Evolutionary conservation across 2,329 filamentous ascomycete species (phyloP).

Genomic region (Blastomyces silverae): DNA sequence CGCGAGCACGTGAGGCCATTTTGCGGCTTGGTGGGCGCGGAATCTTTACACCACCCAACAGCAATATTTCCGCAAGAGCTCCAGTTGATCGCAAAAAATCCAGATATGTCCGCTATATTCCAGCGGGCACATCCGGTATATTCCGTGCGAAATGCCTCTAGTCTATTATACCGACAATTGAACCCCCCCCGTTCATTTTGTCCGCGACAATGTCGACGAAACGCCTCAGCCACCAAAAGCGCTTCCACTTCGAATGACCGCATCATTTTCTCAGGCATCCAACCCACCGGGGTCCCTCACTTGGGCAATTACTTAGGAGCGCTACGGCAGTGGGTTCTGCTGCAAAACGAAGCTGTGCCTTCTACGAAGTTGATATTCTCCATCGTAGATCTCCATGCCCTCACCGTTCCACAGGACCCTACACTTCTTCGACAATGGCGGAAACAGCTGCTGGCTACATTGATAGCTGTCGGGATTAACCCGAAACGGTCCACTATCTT

Average conservation of each 20-base stretch:
- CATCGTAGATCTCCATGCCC: constrained; percentile 87
- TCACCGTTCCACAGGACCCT: constrained; percentile 68
- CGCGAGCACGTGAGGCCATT: not conserved
- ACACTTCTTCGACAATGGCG: constrained; percentile 56
- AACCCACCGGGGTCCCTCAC: constrained; percentile 90
- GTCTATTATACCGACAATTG: not conserved
- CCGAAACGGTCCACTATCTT: constrained; percentile 73
- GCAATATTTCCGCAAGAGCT: not conserved
- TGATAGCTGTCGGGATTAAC: constrained; percentile 78
- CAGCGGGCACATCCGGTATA: not conserved
- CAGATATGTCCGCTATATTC: constrained; percentile 3
- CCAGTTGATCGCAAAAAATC: not conserved
- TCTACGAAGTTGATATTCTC: constrained; percentile 63
- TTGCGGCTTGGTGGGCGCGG: not conserved
- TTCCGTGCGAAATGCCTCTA: not conserved
- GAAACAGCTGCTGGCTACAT: constrained; percentile 66
- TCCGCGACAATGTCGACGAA: constrained; percentile 17
- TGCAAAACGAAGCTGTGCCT: constrained; percentile 57
- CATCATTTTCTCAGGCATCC: constrained; percentile 89
- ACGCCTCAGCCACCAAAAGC: not conserved
- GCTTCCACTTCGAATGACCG: constrained; percentile 24
- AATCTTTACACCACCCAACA: not conserved
- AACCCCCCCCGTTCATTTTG: not conserved
- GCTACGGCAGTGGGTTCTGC: constrained; percentile 72
- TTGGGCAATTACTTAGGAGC: constrained; percentile 94